These are phyloP conservation scores for Tolypocladium pustulatum DNA, from an alignment of 2,329 filamentous ascomycete genomes.

Conservation along the genomic window DNA sequence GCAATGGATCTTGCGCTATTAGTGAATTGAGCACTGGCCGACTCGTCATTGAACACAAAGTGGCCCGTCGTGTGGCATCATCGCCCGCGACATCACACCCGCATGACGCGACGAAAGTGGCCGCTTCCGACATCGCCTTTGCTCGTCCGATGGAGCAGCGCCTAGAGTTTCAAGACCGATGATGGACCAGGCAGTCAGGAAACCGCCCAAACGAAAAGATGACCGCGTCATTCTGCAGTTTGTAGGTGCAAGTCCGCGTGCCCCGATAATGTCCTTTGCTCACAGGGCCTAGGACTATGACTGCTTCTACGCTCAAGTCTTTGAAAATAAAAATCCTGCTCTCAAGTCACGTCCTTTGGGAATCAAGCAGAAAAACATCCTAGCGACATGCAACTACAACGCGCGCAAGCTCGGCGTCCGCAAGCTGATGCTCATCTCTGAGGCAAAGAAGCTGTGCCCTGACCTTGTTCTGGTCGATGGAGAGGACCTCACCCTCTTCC, in stretches of 20 bases:
- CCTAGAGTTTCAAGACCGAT: neutral
- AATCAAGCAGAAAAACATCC: slow-evolving; percentile 85
- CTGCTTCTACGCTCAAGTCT: slow-evolving; percentile 90
- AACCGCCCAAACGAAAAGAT: slow-evolving; percentile 39
- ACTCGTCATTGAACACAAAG: neutral
- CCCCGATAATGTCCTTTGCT: neutral
- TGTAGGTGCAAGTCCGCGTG: slow-evolving; percentile 35
- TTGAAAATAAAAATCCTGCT: slow-evolving; percentile 68
- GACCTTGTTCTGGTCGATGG: slow-evolving; percentile 79
- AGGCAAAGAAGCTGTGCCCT: slow-evolving; percentile 71
- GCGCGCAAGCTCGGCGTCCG: slow-evolving; percentile 62
- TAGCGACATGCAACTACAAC: slow-evolving; percentile 90
- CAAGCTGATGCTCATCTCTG: slow-evolving; percentile 78
- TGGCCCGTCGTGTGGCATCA: neutral
- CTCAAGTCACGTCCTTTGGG: slow-evolving; percentile 67
- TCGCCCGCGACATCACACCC: neutral
- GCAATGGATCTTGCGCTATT: neutral
- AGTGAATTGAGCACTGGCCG: neutral
- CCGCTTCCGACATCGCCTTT: neutral
- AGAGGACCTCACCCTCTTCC: slow-evolving; percentile 76
- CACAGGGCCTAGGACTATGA: slow-evolving; percentile 53
- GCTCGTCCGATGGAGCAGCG: neutral
- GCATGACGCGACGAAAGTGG: neutral
- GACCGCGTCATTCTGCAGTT: slow-evolving; percentile 71
- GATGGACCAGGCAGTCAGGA: slow-evolving; percentile 8